Evolutionary conservation across 441 rosid genomes (phyloP).

Genomic region (Croton laevigatus): DNA sequence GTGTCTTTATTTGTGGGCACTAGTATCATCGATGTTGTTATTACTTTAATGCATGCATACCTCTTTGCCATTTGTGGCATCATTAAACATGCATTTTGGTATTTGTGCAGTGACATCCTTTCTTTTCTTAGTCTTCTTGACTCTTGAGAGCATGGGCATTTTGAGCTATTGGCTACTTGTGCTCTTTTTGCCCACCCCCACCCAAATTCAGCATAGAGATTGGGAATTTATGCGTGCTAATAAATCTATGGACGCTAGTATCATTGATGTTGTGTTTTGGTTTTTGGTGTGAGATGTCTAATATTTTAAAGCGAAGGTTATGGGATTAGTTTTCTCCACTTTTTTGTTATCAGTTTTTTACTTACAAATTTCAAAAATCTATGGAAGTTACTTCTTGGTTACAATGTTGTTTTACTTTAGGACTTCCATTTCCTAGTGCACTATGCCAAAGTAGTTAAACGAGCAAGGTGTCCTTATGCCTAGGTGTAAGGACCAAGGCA

Average conservation of each 20-base stretch:
- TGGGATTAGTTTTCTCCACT: background rate
- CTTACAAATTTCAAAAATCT: background rate
- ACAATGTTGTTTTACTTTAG: background rate
- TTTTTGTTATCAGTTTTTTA: background rate
- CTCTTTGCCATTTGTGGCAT: background rate
- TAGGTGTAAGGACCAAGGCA: too few species aligned
- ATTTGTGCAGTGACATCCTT: background rate
- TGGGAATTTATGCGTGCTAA: background rate
- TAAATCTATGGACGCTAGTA: background rate
- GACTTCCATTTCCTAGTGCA: background rate
- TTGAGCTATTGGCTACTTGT: background rate
- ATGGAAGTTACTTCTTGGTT: background rate
- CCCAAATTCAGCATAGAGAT: background rate
- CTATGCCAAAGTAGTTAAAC: background rate
- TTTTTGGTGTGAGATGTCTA: background rate
- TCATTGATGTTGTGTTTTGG: background rate
- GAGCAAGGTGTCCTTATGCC: too few species aligned
- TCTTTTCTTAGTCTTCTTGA: slow-evolving; percentile 8
- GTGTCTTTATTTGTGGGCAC: background rate
- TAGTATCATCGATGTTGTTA: too few species aligned
- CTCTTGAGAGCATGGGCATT: background rate
- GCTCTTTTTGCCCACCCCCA: background rate
- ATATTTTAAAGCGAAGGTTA: background rate
- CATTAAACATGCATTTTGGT: background rate
- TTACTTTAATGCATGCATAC: background rate